A percentile compares a stretch with the other conserved stretches of the same genome.
Conservation (phyloP, 148 eudicot genomes). For the Cornus suecica region DNA sequence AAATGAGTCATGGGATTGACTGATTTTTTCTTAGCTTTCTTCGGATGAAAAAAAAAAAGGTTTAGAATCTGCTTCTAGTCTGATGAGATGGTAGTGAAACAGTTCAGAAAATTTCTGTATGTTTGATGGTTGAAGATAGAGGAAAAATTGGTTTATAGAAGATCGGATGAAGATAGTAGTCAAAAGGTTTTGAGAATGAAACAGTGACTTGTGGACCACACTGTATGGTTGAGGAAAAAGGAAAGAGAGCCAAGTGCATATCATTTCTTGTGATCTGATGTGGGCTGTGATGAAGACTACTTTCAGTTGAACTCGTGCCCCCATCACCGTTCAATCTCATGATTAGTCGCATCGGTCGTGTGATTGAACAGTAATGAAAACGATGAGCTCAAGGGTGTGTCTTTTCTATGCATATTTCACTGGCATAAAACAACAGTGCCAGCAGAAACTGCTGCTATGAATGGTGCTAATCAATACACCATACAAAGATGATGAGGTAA, state of each 20-base stretch:
- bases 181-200: neutral
- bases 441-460: no score
- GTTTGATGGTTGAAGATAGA: neutral
- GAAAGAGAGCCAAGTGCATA: neutral
- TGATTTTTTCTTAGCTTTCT: neutral
- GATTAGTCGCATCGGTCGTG: no score
- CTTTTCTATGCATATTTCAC: no score
- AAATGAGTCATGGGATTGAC: conserved; percentile 7
- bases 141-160: neutral
- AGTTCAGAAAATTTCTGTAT: neutral
- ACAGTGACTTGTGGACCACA: neutral
- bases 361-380: no score
- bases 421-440: no score
- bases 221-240: neutral
- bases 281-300: no score
- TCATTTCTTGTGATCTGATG: neutral
- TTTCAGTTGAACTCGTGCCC: no score
- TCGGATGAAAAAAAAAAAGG: neutral
- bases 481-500: no score
- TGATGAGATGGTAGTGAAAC: neutral
- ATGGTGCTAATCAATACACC: no score
- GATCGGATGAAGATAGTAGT: neutral
- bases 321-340: no score
- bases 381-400: no score
- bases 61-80: neutral